A percentile compares a stretch with the other conserved stretches of the same genome.
phyloP scores from a whole-genome alignment of 768 basidiomycete genomes.

The Boletus rufocinnamomeus region DNA sequence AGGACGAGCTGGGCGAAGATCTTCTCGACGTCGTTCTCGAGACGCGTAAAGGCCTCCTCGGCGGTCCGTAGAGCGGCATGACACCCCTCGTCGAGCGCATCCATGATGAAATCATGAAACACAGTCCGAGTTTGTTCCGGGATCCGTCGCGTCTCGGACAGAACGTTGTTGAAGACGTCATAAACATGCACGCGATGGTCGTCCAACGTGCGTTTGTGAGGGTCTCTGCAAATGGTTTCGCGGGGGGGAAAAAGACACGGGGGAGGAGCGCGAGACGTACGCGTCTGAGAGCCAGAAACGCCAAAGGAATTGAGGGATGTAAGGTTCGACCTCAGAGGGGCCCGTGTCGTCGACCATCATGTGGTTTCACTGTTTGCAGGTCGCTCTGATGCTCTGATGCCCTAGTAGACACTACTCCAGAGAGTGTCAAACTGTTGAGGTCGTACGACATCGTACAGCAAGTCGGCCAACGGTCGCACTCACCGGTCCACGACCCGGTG shows the following conservation, averaged over 20 bases:
- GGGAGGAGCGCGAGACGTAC: slow-evolving; percentile 31
- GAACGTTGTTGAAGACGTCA: slow-evolving; percentile 51
- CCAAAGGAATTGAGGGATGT: slow-evolving; percentile 50
- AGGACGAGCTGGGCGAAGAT: slow-evolving; percentile 40
- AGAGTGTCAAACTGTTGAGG: not conserved
- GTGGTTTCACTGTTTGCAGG: not conserved
- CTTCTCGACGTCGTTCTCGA: slow-evolving; percentile 46
- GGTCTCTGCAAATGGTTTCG: slow-evolving; percentile 19
- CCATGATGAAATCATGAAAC: slow-evolving; percentile 44
- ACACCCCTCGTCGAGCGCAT: slow-evolving; percentile 39
- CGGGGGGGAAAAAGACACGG: not conserved
- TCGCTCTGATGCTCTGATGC: not conserved
- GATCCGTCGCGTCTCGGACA: slow-evolving; percentile 46
- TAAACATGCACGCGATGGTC: slow-evolving; percentile 51
- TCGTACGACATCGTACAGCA: not conserved
- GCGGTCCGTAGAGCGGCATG: slow-evolving; percentile 41
- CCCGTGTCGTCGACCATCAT: not conserved
- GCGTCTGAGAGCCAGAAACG: slow-evolving; percentile 50
- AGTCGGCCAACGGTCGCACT: not conserved
- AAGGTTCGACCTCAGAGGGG: slow-evolving; percentile 32
- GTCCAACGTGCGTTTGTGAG: slow-evolving; percentile 32
- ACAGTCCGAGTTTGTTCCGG: slow-evolving; percentile 39
- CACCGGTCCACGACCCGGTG: not conserved
- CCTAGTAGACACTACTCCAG: not conserved
- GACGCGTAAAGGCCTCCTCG: slow-evolving; percentile 42